A percentile compares a stretch with the other conserved stretches of the same genome.
Evolutionary conservation across 23 red algal genomes (phyloP).

Genomic region (Agarophyton chilense): DNA sequence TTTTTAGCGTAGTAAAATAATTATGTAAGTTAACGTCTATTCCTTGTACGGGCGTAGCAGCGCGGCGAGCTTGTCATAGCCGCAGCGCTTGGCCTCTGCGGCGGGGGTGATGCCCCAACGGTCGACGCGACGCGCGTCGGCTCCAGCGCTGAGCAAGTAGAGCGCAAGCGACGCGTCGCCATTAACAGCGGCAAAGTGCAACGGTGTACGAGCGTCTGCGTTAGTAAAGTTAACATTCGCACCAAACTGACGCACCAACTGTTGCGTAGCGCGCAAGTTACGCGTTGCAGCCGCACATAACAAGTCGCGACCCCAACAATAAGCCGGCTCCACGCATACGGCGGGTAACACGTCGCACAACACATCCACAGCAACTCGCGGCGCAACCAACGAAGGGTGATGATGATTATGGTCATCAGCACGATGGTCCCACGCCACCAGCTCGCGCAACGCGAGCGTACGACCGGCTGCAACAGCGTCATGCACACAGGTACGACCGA

Average conservation of each 20-base stretch:
- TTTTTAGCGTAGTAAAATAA: too few species aligned
- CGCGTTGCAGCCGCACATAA: not conserved
- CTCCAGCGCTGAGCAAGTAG: conserved; percentile 68
- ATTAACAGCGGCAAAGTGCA: conserved; percentile 74
- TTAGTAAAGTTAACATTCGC: conserved; percentile 61
- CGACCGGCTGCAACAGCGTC: conserved; percentile 51
- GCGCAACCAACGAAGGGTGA: too few species aligned
- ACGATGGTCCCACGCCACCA: not conserved
- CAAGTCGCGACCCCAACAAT: conserved; percentile 32
- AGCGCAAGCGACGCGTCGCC: conserved; percentile 46
- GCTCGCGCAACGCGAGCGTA: not conserved
- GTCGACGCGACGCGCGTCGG: conserved; percentile 49
- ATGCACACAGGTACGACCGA: conserved; percentile 50
- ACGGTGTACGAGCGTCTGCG: conserved; percentile 73
- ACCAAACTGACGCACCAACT: conserved; percentile 32
- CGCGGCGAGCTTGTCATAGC: conserved; percentile 11
- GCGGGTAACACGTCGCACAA: not conserved
- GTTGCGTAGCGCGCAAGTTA: not conserved
- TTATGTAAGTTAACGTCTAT: too few species aligned
- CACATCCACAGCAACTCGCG: too few species aligned
- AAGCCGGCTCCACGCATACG: conserved; percentile 18
- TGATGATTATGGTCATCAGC: too few species aligned
- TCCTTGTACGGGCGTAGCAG: not conserved
- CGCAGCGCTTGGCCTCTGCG: conserved; percentile 43
- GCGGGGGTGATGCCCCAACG: conserved; percentile 70